A percentile compares a stretch with the other conserved stretches of the same genome.
phyloP scores from a whole-genome alignment of 129 eudicot genomes.

The Tagetes erecta region DNA sequence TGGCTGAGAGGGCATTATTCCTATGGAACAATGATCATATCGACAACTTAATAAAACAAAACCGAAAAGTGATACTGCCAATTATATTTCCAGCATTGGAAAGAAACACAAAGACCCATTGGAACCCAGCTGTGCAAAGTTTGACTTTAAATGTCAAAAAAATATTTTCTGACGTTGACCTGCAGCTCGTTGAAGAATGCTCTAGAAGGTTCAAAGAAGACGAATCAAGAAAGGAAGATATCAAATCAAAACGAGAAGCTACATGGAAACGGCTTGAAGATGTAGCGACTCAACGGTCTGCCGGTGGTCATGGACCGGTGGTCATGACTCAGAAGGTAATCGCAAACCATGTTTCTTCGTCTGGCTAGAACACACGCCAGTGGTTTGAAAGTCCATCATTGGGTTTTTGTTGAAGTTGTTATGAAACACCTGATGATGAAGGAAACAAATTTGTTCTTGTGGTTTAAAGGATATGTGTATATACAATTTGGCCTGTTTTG shows the following conservation, averaged over 20 bases:
- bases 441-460: constrained; percentile 18
- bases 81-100: constrained; percentile 67
- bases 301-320: constrained; percentile 40
- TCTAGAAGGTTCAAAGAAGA: constrained; percentile 61
- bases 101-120: constrained; percentile 59
- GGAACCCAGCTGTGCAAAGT: constrained; percentile 74
- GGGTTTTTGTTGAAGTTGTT: constrained; percentile 29
- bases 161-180: constrained; percentile 61
- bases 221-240: constrained; percentile 54
- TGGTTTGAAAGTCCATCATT: not conserved
- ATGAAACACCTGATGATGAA: constrained; percentile 4
- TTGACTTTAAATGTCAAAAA: constrained; percentile 63
- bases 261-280: constrained; percentile 73
- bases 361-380: constrained; percentile 33
- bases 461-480: constrained; percentile 26
- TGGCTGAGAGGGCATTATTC: constrained; percentile 78
- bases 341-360: constrained; percentile 22
- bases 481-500: constrained; percentile 26
- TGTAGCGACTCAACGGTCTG: constrained; percentile 49
- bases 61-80: constrained; percentile 66
- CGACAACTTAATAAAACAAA: constrained; percentile 68
- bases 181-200: constrained; percentile 69
- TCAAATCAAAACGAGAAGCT: constrained; percentile 50
- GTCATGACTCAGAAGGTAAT: constrained; percentile 37
- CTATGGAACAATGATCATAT: constrained; percentile 80